Percentiles rank a stretch among this genome's conserved stretches.
These are phyloP conservation scores for Croton laevigatus DNA, from an alignment of 441 rosid species.

Conservation along the genomic window DNA sequence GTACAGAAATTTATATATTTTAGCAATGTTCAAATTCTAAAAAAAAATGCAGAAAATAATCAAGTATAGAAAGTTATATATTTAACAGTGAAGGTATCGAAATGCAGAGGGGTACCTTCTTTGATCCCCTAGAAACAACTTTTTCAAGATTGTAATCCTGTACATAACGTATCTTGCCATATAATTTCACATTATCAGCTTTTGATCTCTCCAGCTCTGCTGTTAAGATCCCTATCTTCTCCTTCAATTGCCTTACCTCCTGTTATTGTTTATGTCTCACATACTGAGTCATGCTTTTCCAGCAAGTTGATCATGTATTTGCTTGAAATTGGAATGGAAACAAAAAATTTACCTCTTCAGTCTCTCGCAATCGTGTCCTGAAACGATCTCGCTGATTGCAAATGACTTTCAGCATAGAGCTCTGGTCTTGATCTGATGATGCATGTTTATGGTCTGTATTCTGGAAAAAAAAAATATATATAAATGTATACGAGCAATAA, in stretches of 20 bases:
- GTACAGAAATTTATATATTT: not conserved
- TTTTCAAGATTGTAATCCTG: constrained; percentile 93
- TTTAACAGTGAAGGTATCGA: not conserved
- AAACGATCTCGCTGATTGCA: constrained; percentile 96
- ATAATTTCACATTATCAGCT: constrained; percentile 94
- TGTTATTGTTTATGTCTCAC: constrained; percentile 22
- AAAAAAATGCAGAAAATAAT: not conserved
- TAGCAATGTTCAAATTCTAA: constrained; percentile 18
- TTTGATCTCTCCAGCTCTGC: constrained; percentile 84
- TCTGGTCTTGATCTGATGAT: constrained; percentile 88
- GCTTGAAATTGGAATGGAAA: not conserved
- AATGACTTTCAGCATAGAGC: constrained; percentile 97
- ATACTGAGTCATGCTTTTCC: constrained; percentile 3
- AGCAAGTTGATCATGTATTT: not conserved
- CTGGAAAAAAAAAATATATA: constrained; percentile 29
- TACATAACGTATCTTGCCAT: constrained; percentile 94
- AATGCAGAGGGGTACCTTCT: constrained; percentile 52
- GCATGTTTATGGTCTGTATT: constrained; percentile 65
- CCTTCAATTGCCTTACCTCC: constrained; percentile 94
- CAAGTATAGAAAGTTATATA: not conserved
- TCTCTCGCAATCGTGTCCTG: constrained; percentile 78
- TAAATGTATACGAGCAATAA: not conserved
- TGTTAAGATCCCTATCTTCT: constrained; percentile 71
- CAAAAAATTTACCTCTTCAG: constrained; percentile 72
- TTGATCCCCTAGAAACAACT: constrained; percentile 91